Evolutionary conservation across 768 basidiomycete genomes (phyloP).

Genomic region (Naganishia onofrii): DNA sequence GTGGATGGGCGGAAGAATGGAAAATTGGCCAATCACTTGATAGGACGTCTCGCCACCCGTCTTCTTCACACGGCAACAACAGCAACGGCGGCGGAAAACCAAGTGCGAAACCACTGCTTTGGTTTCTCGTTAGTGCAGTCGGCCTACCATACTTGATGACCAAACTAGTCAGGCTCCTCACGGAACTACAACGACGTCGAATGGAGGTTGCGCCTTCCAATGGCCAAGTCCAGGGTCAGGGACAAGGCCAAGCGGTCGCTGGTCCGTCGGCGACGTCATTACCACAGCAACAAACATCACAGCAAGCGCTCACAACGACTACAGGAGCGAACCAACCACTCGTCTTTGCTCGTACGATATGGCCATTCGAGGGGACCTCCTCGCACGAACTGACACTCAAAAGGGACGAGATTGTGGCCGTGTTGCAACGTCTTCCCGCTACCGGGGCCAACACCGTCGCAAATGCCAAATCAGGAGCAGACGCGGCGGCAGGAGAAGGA

Average conservation of each 20-base stretch:
- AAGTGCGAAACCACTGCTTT: conserved; percentile 81
- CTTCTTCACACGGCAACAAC: conserved; percentile 36
- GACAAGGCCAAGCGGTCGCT: conserved; percentile 32
- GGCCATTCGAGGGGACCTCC: conserved; percentile 70
- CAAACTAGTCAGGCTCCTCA: conserved; percentile 74
- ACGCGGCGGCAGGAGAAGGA: conserved; percentile 55
- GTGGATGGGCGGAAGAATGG: conserved; percentile 51
- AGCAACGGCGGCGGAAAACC: conserved; percentile 49
- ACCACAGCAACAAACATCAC: not conserved
- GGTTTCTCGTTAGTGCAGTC: conserved; percentile 89
- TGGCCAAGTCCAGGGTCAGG: not conserved
- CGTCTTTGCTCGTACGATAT: conserved; percentile 77
- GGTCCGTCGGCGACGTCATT: not conserved
- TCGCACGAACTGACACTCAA: conserved; percentile 75
- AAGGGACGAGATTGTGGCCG: conserved; percentile 89
- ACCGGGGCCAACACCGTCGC: conserved; percentile 54
- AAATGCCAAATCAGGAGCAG: conserved; percentile 60
- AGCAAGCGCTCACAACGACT: not conserved
- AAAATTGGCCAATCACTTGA: conserved; percentile 27
- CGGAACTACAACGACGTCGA: conserved; percentile 58
- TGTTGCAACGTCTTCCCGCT: conserved; percentile 66
- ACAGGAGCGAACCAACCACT: conserved; percentile 12
- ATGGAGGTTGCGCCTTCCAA: conserved; percentile 32
- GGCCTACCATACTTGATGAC: conserved; percentile 93
- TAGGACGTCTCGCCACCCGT: conserved; percentile 26